These are phyloP conservation scores for Tylopilus sp. DNA, from an alignment of 1,284 basidiomycete genomes.

Conservation along the genomic window DNA sequence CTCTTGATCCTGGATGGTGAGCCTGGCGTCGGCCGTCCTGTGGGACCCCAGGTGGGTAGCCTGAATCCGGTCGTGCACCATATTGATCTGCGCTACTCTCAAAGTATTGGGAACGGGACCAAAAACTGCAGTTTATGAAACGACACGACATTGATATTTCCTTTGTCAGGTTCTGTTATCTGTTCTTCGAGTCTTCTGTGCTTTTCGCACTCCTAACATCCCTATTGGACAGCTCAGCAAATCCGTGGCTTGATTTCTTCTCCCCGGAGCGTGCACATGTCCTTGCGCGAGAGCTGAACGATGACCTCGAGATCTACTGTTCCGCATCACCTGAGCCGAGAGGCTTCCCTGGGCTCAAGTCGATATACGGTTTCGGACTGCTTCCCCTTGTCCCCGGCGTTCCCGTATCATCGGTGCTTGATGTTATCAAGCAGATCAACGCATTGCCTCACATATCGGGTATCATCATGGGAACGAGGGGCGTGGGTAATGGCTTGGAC, in stretches of 20 bases:
- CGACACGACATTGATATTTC: conserved; percentile 58
- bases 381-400: conserved; percentile 74
- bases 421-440: conserved; percentile 63
- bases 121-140: conserved; percentile 67
- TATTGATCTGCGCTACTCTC: conserved; percentile 31
- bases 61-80: not conserved
- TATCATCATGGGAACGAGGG: conserved; percentile 77
- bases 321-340: conserved; percentile 48
- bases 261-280: conserved; percentile 60
- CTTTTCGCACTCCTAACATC: conserved; percentile 11
- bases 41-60: conserved; percentile 51
- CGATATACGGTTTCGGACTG: conserved; percentile 80
- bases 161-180: conserved; percentile 44
- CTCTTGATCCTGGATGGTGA: conserved; percentile 75
- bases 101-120: conserved; percentile 78
- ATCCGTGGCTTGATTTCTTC: conserved; percentile 87
- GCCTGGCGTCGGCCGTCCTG: conserved; percentile 67
- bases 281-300: conserved; percentile 67
- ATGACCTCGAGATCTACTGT: conserved; percentile 76
- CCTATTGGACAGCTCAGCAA: conserved; percentile 55
- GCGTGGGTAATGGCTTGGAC: conserved; percentile 76
- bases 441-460: conserved; percentile 67
- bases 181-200: not conserved
- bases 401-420: conserved; percentile 51
- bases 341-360: conserved; percentile 42